phyloP scores from a whole-genome alignment of 768 basidiomycete genomes.

The Suillus tomentosus region DNA sequence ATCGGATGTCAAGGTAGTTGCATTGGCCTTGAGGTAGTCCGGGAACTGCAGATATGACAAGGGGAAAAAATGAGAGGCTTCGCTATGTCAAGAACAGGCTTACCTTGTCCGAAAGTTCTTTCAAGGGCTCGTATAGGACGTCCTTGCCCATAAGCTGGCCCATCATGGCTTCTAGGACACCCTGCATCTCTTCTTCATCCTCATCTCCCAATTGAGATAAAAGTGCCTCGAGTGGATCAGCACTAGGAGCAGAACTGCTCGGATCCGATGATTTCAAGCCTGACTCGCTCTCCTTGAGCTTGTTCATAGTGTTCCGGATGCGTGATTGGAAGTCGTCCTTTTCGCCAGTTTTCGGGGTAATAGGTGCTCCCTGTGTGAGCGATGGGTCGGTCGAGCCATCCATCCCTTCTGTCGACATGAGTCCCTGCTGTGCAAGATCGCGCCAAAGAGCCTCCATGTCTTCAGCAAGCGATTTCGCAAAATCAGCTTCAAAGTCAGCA shows the following conservation, averaged over 20 bases:
- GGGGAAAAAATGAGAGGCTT: conserved; percentile 4
- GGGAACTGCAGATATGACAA: conserved; percentile 60
- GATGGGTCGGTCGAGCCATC: conserved; percentile 35
- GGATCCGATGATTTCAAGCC: conserved; percentile 25
- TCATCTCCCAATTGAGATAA: conserved; percentile 49
- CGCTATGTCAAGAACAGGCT: conserved; percentile 17
- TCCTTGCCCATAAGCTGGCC: conserved; percentile 35
- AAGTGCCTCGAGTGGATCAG: conserved; percentile 52
- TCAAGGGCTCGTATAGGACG: conserved; percentile 54
- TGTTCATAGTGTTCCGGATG: conserved; percentile 73
- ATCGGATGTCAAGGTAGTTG: conserved; percentile 49
- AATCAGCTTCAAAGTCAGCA: conserved; percentile 31
- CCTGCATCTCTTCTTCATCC: conserved; percentile 57
- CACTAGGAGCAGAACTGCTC: not conserved
- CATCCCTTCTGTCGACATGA: conserved; percentile 65
- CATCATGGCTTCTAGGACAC: conserved; percentile 71
- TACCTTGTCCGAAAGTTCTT: conserved; percentile 75
- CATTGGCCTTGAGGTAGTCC: conserved; percentile 62
- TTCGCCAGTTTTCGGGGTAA: conserved; percentile 13
- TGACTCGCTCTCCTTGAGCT: conserved; percentile 69
- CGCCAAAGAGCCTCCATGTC: conserved; percentile 49
- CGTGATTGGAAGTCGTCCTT: conserved; percentile 63
- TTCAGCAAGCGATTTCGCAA: conserved; percentile 41
- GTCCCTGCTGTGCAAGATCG: conserved; percentile 21
- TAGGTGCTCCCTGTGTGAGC: conserved; percentile 5